A percentile compares a stretch with the other conserved stretches of the same genome.
Evolutionary conservation across 1,284 basidiomycete species (phyloP).

Genomic region (Ceratobasidium papillatum): DNA sequence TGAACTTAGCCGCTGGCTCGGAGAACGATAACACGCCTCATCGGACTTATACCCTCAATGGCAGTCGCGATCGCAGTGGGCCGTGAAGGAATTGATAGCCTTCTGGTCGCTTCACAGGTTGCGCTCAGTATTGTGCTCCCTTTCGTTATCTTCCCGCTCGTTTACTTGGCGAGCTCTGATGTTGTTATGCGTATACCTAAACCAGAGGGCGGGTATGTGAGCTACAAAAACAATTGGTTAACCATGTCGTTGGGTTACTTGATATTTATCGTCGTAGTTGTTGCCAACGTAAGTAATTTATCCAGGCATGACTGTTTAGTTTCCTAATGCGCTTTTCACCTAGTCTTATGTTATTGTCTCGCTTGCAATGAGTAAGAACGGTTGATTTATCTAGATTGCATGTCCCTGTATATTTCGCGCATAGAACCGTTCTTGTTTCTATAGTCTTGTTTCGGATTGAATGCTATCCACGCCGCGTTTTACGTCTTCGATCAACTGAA

Average conservation of each 20-base stretch:
- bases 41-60: conserved; percentile 89
- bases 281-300: conserved; percentile 64
- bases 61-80: conserved; percentile 82
- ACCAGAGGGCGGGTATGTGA: conserved; percentile 55
- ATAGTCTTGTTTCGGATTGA: background rate
- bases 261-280: conserved; percentile 69
- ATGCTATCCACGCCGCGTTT: conserved; percentile 26
- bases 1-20: conserved; percentile 73
- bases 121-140: conserved; percentile 88
- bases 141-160: conserved; percentile 82
- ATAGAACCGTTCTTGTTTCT: background rate
- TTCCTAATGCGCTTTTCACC: background rate
- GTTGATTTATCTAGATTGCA: background rate
- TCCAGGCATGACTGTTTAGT: no score
- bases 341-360: conserved; percentile 63
- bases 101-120: conserved; percentile 91
- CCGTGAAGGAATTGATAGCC: conserved; percentile 74
- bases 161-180: conserved; percentile 72
- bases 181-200: conserved; percentile 29
- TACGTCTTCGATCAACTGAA: conserved; percentile 29
- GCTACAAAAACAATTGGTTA: conserved; percentile 70
- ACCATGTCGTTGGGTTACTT: conserved; percentile 64
- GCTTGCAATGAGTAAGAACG: conserved; percentile 48
- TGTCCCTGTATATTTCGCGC: background rate
- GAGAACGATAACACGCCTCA: conserved; percentile 81